A percentile compares a stretch with the other conserved stretches of the same genome.
Evolutionary conservation across 1,139 yeast species (phyloP).

Genomic region (Scheffersomyces parashehatae): DNA sequence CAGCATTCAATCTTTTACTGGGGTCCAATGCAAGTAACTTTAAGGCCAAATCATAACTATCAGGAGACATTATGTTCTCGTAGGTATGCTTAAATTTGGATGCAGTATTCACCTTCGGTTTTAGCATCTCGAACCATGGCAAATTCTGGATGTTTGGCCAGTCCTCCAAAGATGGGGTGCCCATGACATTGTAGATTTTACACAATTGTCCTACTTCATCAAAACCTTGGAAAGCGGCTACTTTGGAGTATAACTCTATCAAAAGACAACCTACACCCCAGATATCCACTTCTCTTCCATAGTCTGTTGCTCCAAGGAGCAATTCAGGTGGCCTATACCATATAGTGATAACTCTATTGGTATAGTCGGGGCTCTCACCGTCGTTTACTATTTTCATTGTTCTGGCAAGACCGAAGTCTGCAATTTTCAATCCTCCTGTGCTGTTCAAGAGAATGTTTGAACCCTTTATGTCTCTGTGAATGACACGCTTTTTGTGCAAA

Average conservation of each 20-base stretch:
- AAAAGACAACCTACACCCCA: constrained; percentile 97
- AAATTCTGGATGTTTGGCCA: constrained; percentile 79
- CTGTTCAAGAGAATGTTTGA: constrained; percentile 80
- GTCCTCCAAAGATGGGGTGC: constrained; percentile 71
- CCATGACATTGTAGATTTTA: constrained; percentile 79
- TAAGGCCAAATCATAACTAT: constrained; percentile 65
- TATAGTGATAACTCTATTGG: constrained; percentile 90
- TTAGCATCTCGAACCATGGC: constrained; percentile 91
- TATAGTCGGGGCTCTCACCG: constrained; percentile 69
- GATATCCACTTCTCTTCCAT: constrained; percentile 88
- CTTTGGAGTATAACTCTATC: constrained; percentile 73
- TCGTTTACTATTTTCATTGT: constrained; percentile 59
- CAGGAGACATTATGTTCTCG: constrained; percentile 46
- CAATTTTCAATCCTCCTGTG: constrained; percentile 75
- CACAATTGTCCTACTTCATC: constrained; percentile 85
- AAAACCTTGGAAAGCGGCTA: constrained; percentile 81
- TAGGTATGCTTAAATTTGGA: constrained; percentile 52
- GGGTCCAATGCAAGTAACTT: constrained; percentile 73
- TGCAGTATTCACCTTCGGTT: constrained; percentile 53
- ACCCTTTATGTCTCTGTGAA: constrained; percentile 94
- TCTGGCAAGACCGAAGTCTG: constrained; percentile 94
- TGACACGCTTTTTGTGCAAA: constrained; percentile 73
- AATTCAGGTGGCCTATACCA: constrained; percentile 99
- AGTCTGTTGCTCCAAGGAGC: constrained; percentile 83
- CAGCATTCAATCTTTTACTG: constrained; percentile 57